Conservation (phyloP, 208 protist species). For the Trypanosomatidae sp. region DNA sequence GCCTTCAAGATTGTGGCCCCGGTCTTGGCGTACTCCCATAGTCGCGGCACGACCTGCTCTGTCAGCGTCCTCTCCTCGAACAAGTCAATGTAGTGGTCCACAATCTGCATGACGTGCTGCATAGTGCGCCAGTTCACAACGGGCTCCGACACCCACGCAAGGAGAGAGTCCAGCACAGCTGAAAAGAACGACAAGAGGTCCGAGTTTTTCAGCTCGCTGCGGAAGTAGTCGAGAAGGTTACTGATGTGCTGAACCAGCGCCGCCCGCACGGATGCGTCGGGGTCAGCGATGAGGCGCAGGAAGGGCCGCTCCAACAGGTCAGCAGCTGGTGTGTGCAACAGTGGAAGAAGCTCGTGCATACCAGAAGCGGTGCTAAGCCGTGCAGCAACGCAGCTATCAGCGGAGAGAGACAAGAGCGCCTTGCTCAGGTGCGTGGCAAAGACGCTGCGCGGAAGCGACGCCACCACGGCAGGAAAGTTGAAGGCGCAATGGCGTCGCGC, state of each 20-base stretch:
- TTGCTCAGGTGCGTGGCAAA: conserved; percentile 67
- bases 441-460: conserved; percentile 74
- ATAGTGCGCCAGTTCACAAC: conserved; percentile 76
- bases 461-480: conserved; percentile 88
- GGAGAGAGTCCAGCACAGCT: conserved; percentile 41
- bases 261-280: conserved; percentile 48
- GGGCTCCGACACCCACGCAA: conserved; percentile 37
- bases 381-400: conserved; percentile 50
- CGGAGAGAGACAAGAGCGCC: conserved; percentile 63
- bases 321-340: conserved; percentile 65
- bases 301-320: conserved; percentile 68
- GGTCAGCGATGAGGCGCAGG: conserved; percentile 60
- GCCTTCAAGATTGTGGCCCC: conserved; percentile 67
- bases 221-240: conserved; percentile 76
- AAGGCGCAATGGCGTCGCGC: conserved; percentile 82
- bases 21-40: conserved; percentile 56
- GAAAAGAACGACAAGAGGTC: conserved; percentile 57
- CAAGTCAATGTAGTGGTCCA: conserved; percentile 53
- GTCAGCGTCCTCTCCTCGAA: conserved; percentile 55
- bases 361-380: conserved; percentile 75
- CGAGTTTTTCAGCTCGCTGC: conserved; percentile 30
- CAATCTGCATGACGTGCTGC: conserved; percentile 55
- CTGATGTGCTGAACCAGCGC: conserved; percentile 56
- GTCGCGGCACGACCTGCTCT: conserved; percentile 66
- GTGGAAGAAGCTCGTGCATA: conserved; percentile 80